phyloP scores from a whole-genome alignment of 2,329 filamentous ascomycete genomes.

The Arthrocladium fulminans region DNA sequence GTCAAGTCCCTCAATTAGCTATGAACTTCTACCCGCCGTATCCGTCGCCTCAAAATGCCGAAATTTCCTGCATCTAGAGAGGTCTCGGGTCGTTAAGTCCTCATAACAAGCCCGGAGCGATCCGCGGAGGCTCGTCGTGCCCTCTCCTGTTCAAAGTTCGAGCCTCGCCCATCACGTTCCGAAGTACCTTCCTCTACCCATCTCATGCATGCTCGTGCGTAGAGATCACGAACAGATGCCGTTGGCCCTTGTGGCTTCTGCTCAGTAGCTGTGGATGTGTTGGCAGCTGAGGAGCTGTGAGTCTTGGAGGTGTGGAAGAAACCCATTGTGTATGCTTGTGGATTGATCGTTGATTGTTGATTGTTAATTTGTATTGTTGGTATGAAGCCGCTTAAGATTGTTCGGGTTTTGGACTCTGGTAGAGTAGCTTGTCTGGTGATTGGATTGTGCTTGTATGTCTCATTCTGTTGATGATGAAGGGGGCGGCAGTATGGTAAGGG shows the following conservation, averaged over 20 bases:
- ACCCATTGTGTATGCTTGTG: not conserved
- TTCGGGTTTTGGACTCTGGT: not conserved
- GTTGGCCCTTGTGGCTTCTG: not conserved
- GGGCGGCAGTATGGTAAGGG: not conserved
- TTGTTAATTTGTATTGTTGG: not conserved
- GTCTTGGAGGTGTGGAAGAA: not conserved
- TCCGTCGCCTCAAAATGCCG: too few relatives aligned
- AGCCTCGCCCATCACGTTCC: not conserved
- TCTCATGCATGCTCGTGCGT: not conserved
- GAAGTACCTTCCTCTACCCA: not conserved
- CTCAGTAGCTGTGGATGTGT: not conserved
- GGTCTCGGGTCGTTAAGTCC: too few relatives aligned
- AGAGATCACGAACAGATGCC: not conserved
- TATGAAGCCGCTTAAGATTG: not conserved
- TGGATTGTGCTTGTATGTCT: not conserved
- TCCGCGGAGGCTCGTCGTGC: not conserved
- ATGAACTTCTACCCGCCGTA: too few relatives aligned
- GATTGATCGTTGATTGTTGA: not conserved
- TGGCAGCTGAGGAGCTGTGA: not conserved
- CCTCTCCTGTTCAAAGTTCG: not conserved
- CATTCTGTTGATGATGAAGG: not conserved
- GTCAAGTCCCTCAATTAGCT: too few relatives aligned
- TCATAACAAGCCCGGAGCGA: too few relatives aligned
- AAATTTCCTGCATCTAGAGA: too few relatives aligned
- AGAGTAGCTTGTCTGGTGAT: not conserved